These are phyloP conservation scores for Tylopilus intermedius DNA, from an alignment of 768 basidiomycete species.

Conservation along the genomic window DNA sequence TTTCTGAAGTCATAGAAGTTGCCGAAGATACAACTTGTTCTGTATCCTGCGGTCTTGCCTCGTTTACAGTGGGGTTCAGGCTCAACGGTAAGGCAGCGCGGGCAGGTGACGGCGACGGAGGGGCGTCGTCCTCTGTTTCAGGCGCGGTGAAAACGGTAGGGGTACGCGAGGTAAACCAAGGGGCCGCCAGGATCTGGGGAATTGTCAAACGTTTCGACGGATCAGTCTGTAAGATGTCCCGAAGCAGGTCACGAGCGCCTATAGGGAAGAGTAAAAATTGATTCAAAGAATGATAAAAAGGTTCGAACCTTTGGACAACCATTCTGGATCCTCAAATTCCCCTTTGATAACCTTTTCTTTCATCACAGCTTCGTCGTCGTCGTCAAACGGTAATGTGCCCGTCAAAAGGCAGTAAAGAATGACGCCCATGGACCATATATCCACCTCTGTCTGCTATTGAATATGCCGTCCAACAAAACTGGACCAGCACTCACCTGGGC, in stretches of 20 bases:
- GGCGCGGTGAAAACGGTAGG: slow-evolving; percentile 1
- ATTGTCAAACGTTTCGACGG: slow-evolving; percentile 72
- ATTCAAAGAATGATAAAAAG: background rate
- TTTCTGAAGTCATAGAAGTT: slow-evolving; percentile 34
- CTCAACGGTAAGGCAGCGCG: slow-evolving; percentile 29
- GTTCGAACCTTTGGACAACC: slow-evolving; percentile 76
- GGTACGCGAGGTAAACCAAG: slow-evolving; percentile 67
- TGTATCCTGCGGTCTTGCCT: slow-evolving; percentile 10
- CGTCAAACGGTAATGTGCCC: slow-evolving; percentile 86
- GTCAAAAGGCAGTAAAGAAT: slow-evolving; percentile 88
- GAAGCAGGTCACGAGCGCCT: slow-evolving; percentile 87
- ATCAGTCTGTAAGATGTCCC: slow-evolving; percentile 71
- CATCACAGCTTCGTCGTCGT: slow-evolving; percentile 84
- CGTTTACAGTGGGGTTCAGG: slow-evolving; percentile 14
- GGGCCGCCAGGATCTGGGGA: slow-evolving; percentile 76
- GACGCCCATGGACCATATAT: slow-evolving; percentile 91
- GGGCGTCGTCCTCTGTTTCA: slow-evolving; percentile 15
- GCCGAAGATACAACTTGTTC: slow-evolving; percentile 45
- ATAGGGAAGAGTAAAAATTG: slow-evolving; percentile 10
- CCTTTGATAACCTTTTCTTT: slow-evolving; percentile 77
- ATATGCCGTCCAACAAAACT: background rate
- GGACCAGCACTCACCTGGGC: slow-evolving; percentile 59
- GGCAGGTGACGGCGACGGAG: slow-evolving; percentile 31
- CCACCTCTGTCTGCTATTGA: slow-evolving; percentile 64
- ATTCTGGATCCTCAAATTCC: slow-evolving; percentile 87